Conservation (phyloP, 441 rosid genomes). For the Arabidopsis hybrid region DNA sequence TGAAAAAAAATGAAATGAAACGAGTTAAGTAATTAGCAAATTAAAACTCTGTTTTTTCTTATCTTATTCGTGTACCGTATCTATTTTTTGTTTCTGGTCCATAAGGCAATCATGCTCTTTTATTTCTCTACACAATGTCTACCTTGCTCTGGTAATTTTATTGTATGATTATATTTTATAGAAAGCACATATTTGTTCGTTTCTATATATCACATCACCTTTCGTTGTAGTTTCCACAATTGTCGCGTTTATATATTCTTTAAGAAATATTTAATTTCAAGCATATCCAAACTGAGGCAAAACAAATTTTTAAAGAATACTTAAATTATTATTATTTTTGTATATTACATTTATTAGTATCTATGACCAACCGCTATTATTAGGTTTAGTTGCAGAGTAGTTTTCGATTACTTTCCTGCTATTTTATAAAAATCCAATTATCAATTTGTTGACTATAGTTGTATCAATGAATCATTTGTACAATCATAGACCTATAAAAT, state of each 20-base stretch:
- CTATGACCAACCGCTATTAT: slow-evolving; percentile 35
- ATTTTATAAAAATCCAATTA: slow-evolving; percentile 1
- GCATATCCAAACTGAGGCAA: slow-evolving; percentile 23
- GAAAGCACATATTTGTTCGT: slow-evolving; percentile 13
- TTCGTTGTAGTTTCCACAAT: slow-evolving; percentile 6
- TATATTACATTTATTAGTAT: slow-evolving; percentile 25
- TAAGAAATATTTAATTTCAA: neutral
- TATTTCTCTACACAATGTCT: slow-evolving; percentile 18
- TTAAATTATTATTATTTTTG: slow-evolving; percentile 1
- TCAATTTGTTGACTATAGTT: slow-evolving; percentile 27
- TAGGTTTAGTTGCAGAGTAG: slow-evolving; percentile 24
- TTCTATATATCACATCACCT: slow-evolving; percentile 19
- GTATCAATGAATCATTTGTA: neutral
- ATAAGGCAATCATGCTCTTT: slow-evolving; percentile 5
- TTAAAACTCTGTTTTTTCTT: neutral
- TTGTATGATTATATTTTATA: neutral
- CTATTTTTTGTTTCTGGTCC: slow-evolving; percentile 3
- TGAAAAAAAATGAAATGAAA: too few relatives aligned
- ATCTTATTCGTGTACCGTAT: neutral
- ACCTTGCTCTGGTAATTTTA: neutral
- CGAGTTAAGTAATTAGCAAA: neutral
- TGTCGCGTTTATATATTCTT: slow-evolving; percentile 1
- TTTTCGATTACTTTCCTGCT: slow-evolving; percentile 23
- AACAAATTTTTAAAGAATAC: neutral
- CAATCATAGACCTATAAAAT: slow-evolving; percentile 21